Evolutionary conservation across 345 rosid genomes (phyloP).

Genomic region (Ailanthus altissimus): DNA sequence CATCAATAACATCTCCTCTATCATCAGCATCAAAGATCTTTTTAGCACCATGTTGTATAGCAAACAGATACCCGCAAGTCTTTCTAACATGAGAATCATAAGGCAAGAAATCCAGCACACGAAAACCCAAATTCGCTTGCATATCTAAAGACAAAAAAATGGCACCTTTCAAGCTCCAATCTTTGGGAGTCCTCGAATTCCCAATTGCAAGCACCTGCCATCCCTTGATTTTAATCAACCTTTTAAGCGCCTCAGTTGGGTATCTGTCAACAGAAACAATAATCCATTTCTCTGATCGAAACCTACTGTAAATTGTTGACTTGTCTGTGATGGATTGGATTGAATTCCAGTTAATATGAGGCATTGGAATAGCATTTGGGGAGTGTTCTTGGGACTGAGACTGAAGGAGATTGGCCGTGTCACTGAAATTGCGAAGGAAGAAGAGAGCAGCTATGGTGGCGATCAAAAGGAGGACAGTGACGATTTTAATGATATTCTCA

Average conservation of each 20-base stretch:
- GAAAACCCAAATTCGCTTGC: constrained; percentile 79
- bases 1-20: constrained; percentile 85
- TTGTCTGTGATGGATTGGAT: constrained; percentile 54
- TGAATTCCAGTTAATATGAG: constrained; percentile 73
- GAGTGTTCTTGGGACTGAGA: constrained; percentile 52
- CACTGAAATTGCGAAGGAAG: constrained; percentile 70
- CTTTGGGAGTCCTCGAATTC: constrained; percentile 75
- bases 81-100: constrained; percentile 86
- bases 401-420: constrained; percentile 68
- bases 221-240: constrained; percentile 69
- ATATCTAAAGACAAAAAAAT: constrained; percentile 81
- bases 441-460: constrained; percentile 59
- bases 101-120: constrained; percentile 79
- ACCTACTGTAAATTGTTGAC: constrained; percentile 64
- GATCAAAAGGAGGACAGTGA: constrained; percentile 45
- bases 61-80: constrained; percentile 87
- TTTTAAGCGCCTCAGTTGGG: constrained; percentile 67
- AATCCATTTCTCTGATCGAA: constrained; percentile 85
- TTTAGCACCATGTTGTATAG: constrained; percentile 95
- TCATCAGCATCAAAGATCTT: constrained; percentile 93
- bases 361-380: constrained; percentile 55
- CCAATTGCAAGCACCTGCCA: constrained; percentile 96
- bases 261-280: constrained; percentile 76
- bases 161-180: constrained; percentile 89
- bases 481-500: constrained; percentile 60